Base-by-base conservation (phyloP, 2,329 filamentous ascomycete genomes). In the Colletotrichum endophyticum region DNA sequence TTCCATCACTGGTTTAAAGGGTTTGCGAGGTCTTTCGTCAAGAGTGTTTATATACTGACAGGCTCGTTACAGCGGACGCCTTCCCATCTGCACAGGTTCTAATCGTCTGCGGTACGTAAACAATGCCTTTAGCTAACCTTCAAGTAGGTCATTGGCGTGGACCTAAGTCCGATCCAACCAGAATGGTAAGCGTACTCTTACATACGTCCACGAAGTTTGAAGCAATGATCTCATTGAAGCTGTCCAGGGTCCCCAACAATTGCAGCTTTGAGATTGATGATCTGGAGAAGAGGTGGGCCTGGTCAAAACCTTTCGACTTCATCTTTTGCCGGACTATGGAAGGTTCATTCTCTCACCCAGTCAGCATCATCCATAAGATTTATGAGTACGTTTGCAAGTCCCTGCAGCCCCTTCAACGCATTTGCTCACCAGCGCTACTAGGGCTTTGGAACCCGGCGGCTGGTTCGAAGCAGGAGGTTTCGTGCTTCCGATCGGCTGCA, bases 361-460 rank as follows among this genome's bases (percentile, higher is more conserved):
- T 49, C 3, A 49, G 39, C 39, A n/a, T 49, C 19, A n/a, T 49
- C 1, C 39, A 49, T 4, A 49, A 49, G 19, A 49, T 49, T 49
- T 49, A 49, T 1, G 19, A 49, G 39, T 49, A 19, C n/a, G 39
- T 44, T 1, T 36, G 1, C 13, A 9, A 19, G 0, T 1, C 3
- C 39, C 39, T 44, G 39, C 19, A 44, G 19, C 3, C 39, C 16
- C 39, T 49, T 12, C 19, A 49, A 49, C 19, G 8, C 0, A n/a
- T n/a, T n/a, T 49, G 2, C 6, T n/a, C 0, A 49, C 1, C 9
- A n/a, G 0, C 3, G 1, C 19, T 0, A n/a, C 0, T 0, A 49
- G 39, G 5, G 39, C 39, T 49, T 49, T 49, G 39, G 39, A 49
- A 49, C 39, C 39, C 5, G 9, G 39, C 9, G 39, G 39, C 39